phyloP scores from a whole-genome alignment of 148 eudicot genomes.

The Dianthus caryophyllus region DNA sequence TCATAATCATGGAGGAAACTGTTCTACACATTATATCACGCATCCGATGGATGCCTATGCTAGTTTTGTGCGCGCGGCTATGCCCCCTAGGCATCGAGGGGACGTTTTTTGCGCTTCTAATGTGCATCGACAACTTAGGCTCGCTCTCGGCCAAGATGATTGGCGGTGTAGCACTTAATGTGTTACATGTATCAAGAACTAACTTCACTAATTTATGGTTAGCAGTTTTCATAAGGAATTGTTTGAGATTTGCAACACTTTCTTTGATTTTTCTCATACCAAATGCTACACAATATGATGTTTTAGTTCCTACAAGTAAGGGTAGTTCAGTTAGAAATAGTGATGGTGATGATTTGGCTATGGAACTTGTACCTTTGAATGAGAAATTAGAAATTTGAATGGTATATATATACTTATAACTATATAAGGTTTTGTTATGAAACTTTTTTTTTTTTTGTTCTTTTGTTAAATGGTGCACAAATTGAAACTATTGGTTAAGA shows the following conservation, averaged over 20 bases:
- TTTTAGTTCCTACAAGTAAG: conserved; percentile 27
- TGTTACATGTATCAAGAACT: conserved; percentile 51
- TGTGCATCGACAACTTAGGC: conserved; percentile 67
- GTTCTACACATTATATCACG: conserved; percentile 32
- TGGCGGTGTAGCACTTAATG: conserved; percentile 51
- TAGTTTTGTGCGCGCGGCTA: conserved; percentile 48
- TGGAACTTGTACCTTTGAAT: conserved; percentile 40
- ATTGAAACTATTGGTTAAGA: no score
- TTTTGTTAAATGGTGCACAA: no score
- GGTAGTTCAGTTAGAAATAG: background rate
- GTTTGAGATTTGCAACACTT: conserved; percentile 44
- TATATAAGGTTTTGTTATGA: no score
- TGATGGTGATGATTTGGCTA: conserved; percentile 8
- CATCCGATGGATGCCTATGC: conserved; percentile 65
- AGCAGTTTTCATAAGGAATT: conserved; percentile 43
- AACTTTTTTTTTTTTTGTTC: no score
- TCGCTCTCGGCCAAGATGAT: conserved; percentile 43
- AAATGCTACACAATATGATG: conserved; percentile 35
- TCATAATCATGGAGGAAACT: conserved; percentile 47
- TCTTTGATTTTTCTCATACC: conserved; percentile 51
- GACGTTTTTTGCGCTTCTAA: conserved; percentile 55
- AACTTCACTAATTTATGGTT: conserved; percentile 56
- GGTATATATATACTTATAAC: background rate
- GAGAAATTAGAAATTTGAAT: conserved; percentile 14
- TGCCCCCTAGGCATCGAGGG: conserved; percentile 68